These are phyloP conservation scores for Lentinula detonsa DNA, from an alignment of 768 basidiomycete genomes.

Conservation along the genomic window DNA sequence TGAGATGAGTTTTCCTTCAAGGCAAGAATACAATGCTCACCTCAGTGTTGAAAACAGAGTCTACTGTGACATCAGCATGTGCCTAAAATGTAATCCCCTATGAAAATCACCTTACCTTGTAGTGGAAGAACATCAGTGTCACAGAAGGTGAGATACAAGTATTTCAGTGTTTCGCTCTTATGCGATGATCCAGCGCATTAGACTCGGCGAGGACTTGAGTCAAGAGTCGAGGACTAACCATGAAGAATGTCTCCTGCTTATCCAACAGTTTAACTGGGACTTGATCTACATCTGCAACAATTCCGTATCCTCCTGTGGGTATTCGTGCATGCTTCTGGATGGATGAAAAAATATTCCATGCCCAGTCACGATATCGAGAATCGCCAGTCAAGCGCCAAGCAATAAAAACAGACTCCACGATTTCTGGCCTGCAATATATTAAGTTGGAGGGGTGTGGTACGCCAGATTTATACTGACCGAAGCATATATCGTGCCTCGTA, in stretches of 20 bases:
- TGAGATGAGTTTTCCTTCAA: background rate
- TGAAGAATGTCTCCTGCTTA: constrained; percentile 6
- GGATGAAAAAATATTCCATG: constrained; percentile 65
- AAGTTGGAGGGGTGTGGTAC: background rate
- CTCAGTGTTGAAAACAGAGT: constrained; percentile 4
- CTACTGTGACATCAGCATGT: background rate
- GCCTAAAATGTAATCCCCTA: background rate
- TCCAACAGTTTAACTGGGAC: constrained; percentile 34
- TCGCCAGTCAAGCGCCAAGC: constrained; percentile 67
- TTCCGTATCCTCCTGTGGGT: constrained; percentile 56
- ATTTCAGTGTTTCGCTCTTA: constrained; percentile 6
- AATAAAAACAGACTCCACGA: constrained; percentile 68
- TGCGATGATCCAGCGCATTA: background rate
- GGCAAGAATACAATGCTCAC: background rate
- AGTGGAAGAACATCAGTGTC: constrained; percentile 1
- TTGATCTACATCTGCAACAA: constrained; percentile 58
- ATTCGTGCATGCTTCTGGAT: constrained; percentile 60
- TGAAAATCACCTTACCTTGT: background rate
- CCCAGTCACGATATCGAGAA: constrained; percentile 54
- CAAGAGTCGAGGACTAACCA: background rate
- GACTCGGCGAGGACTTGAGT: background rate
- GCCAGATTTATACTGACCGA: constrained; percentile 27
- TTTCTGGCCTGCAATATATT: constrained; percentile 54
- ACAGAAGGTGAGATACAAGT: constrained; percentile 2
- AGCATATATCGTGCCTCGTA: constrained; percentile 73